Conservation (phyloP, 306 rosid genomes). For the Cucumis hystrix region DNA sequence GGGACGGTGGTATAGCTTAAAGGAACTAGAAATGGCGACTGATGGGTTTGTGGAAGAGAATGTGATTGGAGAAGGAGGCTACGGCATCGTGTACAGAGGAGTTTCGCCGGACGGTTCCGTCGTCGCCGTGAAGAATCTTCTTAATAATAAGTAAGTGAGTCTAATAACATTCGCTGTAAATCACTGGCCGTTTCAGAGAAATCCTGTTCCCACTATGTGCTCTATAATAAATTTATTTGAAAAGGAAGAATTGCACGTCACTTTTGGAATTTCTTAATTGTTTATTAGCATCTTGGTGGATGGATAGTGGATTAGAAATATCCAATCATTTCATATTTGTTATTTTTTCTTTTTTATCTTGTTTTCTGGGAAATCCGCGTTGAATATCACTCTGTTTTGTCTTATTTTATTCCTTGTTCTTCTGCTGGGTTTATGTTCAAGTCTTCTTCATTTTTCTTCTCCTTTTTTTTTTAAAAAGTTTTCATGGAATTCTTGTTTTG, state of each 20-base stretch:
- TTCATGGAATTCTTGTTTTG: neutral
- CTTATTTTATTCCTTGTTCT: neutral
- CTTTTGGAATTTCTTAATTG: neutral
- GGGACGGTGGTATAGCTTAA: constrained; percentile 86
- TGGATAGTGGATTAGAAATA: constrained; percentile 3
- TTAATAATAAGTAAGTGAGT: constrained; percentile 73
- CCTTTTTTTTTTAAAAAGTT: neutral
- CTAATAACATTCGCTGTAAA: neutral
- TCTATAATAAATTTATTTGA: too few relatives aligned
- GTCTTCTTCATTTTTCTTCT: neutral
- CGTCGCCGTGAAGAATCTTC: constrained; percentile 90
- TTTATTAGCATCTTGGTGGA: constrained; percentile 1
- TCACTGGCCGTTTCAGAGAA: neutral
- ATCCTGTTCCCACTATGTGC: too few relatives aligned
- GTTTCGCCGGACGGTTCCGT: constrained; percentile 54
- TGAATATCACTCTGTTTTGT: neutral
- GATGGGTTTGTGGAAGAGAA: constrained; percentile 52
- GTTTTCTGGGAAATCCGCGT: neutral
- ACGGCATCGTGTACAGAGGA: constrained; percentile 80
- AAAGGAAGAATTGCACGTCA: neutral
- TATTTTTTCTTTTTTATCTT: neutral
- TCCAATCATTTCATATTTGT: neutral
- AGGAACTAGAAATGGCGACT: constrained; percentile 65
- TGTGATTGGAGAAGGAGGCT: constrained; percentile 95
- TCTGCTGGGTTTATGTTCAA: neutral